These are phyloP conservation scores for Chenopodium album DNA, from an alignment of 148 eudicot species.

Conservation along the genomic window DNA sequence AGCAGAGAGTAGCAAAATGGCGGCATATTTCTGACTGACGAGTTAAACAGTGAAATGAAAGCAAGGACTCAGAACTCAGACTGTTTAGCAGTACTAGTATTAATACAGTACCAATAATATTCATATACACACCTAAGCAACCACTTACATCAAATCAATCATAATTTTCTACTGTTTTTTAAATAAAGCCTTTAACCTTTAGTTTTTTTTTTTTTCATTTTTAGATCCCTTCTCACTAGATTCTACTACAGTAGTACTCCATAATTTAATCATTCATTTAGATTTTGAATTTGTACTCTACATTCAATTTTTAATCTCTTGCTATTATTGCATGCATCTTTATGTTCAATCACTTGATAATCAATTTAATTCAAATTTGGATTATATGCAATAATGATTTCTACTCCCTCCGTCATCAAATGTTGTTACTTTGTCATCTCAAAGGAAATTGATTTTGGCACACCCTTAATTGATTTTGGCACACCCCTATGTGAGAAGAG, in stretches of 20 bases:
- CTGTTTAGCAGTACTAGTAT: neutral
- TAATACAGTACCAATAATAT: neutral
- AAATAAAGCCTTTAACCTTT: neutral
- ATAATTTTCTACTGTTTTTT: neutral
- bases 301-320: no score
- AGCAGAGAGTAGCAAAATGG: conserved; percentile 26
- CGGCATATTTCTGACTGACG: conserved; percentile 35
- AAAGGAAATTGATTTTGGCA: no score
- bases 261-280: neutral
- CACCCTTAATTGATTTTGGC: no score
- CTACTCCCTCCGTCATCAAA: no score
- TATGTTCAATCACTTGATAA: conserved; percentile 26
- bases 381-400: no score
- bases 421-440: no score
- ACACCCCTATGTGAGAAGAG: no score
- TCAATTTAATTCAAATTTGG: no score
- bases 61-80: conserved; percentile 10
- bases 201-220: neutral
- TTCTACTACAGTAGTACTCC: neutral
- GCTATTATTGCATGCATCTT: conserved; percentile 19
- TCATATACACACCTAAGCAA: neutral
- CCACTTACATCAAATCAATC: conserved; percentile 23
- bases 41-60: conserved; percentile 27
- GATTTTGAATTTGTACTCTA: neutral
- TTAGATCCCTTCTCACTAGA: neutral